A percentile compares a stretch with the other conserved stretches of the same genome.
Evolutionary conservation across 768 basidiomycete genomes (phyloP).

Genomic region (Pilatotrama ljubarskyi): DNA sequence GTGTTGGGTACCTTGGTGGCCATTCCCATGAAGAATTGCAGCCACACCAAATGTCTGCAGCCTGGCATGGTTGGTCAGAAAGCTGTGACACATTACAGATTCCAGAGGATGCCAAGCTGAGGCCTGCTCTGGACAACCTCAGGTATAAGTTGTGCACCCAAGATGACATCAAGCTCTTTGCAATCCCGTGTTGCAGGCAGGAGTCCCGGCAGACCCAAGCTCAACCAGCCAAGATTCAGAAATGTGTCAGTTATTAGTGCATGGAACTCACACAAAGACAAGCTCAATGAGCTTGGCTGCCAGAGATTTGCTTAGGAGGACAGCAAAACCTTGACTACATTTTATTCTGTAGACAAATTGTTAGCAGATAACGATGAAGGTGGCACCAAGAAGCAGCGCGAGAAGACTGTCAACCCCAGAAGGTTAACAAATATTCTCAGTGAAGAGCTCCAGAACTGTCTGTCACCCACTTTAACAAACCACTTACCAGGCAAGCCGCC

Average conservation of each 20-base stretch:
- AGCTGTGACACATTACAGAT: too few relatives aligned
- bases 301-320: background rate
- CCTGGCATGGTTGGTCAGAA: too few relatives aligned
- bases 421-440: background rate
- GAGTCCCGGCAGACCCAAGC: background rate
- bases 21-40: too few relatives aligned
- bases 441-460: conserved; percentile 10
- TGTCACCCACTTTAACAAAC: conserved; percentile 9
- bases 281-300: background rate
- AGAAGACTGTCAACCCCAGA: too few relatives aligned
- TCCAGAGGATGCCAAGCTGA: background rate
- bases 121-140: background rate
- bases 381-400: background rate
- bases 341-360: background rate
- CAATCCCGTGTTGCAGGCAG: background rate
- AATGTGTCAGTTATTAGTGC: background rate
- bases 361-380: too few relatives aligned
- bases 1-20: too few relatives aligned
- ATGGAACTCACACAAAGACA: background rate
- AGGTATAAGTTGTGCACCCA: background rate
- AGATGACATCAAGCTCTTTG: background rate
- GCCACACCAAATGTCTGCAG: too few relatives aligned
- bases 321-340: background rate
- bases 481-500: conserved; percentile 18
- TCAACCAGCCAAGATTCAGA: background rate